Conservation (phyloP, 441 rosid genomes). For the Metrosideros polymorpha region DNA sequence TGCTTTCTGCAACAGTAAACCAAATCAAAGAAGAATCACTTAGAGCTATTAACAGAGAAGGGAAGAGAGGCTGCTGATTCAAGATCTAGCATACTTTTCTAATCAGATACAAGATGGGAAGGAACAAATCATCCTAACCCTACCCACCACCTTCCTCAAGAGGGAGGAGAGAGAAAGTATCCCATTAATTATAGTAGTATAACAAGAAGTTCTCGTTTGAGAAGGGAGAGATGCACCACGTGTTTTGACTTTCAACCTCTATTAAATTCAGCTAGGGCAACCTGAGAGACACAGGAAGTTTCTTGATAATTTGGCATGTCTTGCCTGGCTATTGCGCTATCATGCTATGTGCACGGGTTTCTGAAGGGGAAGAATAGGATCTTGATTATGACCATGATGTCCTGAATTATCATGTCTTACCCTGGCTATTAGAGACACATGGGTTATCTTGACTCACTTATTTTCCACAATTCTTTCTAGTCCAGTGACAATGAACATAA, state of each 20-base stretch:
- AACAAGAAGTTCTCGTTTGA: neutral
- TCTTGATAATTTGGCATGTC: neutral
- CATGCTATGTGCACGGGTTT: neutral
- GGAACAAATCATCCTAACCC: neutral
- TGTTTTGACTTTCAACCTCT: neutral
- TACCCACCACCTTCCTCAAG: neutral
- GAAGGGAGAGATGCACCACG: neutral
- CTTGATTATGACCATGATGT: neutral
- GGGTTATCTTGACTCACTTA: neutral
- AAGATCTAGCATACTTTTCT: neutral
- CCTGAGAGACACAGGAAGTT: neutral
- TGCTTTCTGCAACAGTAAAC: slow-evolving; percentile 30
- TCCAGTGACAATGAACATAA: neutral
- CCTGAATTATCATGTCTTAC: neutral
- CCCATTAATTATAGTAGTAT: neutral
- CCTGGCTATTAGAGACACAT: neutral
- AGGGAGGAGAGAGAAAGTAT: neutral
- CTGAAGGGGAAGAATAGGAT: neutral
- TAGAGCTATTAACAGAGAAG: neutral
- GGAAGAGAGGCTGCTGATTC: neutral
- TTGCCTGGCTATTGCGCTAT: neutral
- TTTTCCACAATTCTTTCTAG: neutral
- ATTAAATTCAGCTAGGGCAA: neutral
- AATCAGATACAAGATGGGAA: neutral
- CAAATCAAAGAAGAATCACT: neutral